These are phyloP conservation scores for Colletotrichum gloeosporioides DNA, from an alignment of 2,329 filamentous ascomycete genomes.

Conservation along the genomic window DNA sequence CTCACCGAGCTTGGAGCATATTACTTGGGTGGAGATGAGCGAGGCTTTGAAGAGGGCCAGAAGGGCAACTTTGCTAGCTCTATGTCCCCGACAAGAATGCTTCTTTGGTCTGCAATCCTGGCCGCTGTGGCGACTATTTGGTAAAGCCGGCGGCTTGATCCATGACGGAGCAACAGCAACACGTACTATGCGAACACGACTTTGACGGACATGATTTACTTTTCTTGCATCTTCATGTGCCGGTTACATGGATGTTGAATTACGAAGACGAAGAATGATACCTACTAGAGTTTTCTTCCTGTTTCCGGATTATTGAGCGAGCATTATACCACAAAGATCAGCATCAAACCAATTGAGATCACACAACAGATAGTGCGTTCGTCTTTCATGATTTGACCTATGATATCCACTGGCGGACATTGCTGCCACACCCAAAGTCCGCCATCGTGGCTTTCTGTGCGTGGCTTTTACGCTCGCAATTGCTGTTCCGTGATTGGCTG, in stretches of 20 bases:
- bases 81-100: not conserved
- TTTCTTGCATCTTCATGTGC: not conserved
- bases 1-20: slow-evolving; percentile 42
- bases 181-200: not conserved
- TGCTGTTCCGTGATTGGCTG: not conserved
- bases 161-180: rapidly evolving
- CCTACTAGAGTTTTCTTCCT: not conserved
- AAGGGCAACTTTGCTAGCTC: slow-evolving; percentile 1
- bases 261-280: not conserved
- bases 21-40: slow-evolving; percentile 43
- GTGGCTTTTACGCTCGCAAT: not conserved
- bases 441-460: not conserved
- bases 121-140: not conserved
- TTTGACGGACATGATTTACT: not conserved
- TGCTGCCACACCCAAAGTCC: not conserved
- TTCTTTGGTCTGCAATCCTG: not conserved
- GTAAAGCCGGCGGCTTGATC: not conserved
- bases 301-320: not conserved
- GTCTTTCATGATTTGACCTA: not conserved
- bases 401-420: not conserved
- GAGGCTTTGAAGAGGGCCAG: slow-evolving; percentile 39
- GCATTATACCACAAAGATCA: not conserved
- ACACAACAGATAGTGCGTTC: rapidly evolving
- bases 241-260: not conserved
- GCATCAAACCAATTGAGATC: not conserved